Evolutionary conservation across 2,329 filamentous ascomycete species (phyloP), one percentile per base, ranked within the genome.

Genomic region (Aspergillus calidoustus): DNA sequence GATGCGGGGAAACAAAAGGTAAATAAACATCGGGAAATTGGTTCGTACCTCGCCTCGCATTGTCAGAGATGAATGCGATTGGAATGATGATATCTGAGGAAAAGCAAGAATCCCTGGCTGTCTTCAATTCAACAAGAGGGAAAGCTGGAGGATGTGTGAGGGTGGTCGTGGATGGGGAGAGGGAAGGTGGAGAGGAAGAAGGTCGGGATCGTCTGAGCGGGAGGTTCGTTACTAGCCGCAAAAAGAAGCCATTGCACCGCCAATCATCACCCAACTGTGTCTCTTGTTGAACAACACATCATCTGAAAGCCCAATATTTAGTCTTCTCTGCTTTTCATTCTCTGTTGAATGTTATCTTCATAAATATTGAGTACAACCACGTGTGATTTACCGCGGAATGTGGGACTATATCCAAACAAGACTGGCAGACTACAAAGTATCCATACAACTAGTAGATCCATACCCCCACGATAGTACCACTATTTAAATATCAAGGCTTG

Each of bases 31-130:
- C 19, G 43, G 51, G 31, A 48, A 38, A n/a, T 52, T 53, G 58
- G 22, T 44, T 64, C 67, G 34, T 73, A 77, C 74, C 71, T 77
- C 75, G 69, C 75, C 74, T 70, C 74, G 68, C 74, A 77, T 77
- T 55, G 51, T 76, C 70, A 53, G 53, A n/a, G 53, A 44, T 61
- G 19, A 55, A 54, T 50, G 34, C 13, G 38, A 47, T 28, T 15
- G 28, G 30, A 41, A 15, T 48, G 3, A 6, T 44, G 19, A 38
- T 57, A 25, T 13, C 23, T 28, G 30, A 23, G 43, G 13, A 28
- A 17, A 57, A 17, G 22, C 43, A 19, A 25, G 17, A 28, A 8
- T 43, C 48, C 30, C 57, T 43, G 34, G 52, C 1, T 41, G 25
- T 41, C 59, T 50, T 46, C 38, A 48, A 56, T 52, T 47, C 17